Evolutionary conservation across 768 basidiomycete species (phyloP).

Genomic region (Strobilomyces dryophilus): DNA sequence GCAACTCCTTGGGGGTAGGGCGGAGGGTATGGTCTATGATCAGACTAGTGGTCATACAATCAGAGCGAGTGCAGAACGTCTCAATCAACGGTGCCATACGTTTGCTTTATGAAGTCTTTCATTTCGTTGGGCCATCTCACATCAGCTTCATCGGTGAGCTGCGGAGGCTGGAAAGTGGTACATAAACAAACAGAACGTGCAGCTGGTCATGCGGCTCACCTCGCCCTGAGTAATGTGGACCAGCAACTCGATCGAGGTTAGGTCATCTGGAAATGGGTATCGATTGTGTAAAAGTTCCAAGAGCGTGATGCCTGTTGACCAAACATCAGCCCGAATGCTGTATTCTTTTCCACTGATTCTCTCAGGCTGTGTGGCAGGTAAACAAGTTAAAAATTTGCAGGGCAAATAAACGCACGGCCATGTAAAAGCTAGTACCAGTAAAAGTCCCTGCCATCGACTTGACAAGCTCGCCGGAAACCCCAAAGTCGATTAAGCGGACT

Average conservation of each 20-base stretch:
- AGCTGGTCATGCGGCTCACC: slow-evolving; percentile 33
- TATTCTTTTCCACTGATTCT: slow-evolving; percentile 90
- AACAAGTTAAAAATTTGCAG: not conserved
- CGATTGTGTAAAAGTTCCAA: slow-evolving; percentile 91
- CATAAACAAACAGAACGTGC: slow-evolving; percentile 15
- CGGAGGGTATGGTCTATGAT: slow-evolving; percentile 64
- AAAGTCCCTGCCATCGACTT: slow-evolving; percentile 91
- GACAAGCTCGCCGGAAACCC: slow-evolving; percentile 94
- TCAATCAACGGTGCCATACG: slow-evolving; percentile 46
- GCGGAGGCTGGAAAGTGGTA: slow-evolving; percentile 56
- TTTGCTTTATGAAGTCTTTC: slow-evolving; percentile 86
- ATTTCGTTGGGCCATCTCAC: slow-evolving; percentile 72
- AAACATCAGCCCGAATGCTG: slow-evolving; percentile 94
- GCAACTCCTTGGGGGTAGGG: slow-evolving; percentile 79
- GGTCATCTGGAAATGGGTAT: slow-evolving; percentile 91
- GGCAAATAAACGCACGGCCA: slow-evolving; percentile 72
- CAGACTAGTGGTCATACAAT: slow-evolving; percentile 43
- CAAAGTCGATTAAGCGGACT: slow-evolving; percentile 93
- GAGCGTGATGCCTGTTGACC: slow-evolving; percentile 94
- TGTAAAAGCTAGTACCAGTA: slow-evolving; percentile 96
- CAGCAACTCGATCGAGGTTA: slow-evolving; percentile 92
- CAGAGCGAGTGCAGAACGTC: not conserved
- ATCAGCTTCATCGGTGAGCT: slow-evolving; percentile 69
- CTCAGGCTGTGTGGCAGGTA: slow-evolving; percentile 61
- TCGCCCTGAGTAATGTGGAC: slow-evolving; percentile 83